Base-by-base conservation (phyloP, 169 alveolate species). In the Sarcocystis neurona region DNA sequence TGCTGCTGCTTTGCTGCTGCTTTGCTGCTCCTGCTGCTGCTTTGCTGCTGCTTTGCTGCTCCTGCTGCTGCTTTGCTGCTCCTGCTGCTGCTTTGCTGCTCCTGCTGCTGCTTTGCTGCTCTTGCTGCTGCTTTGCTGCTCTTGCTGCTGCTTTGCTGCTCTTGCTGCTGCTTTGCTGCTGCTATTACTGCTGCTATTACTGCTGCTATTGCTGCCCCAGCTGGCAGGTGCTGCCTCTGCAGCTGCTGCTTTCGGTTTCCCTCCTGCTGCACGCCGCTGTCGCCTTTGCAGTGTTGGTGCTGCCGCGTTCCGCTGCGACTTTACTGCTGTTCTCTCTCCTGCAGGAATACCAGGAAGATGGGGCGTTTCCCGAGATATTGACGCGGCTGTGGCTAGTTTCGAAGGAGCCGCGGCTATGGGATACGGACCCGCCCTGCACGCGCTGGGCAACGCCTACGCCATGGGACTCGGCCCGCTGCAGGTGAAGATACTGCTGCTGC, bases 381-480 rank as follows among this genome's bases (percentile, higher is more conserved):
- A 82, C 18, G 37, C 72, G 48, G 88, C 77, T 8, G 89, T 84
- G 47, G 43, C 41, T 2, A 0, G 53, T 58, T 58, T 79, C 66
- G 30, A 37, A 18, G 66, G 30, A 27, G 1, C 74, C 30, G 85
- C 80, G 47, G 15, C 27, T n/a, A 5, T 58, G 43, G 60, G 84
- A 50, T 12, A 47, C 47, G 91, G 91, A 30, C 90, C 92, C 20
- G 86, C 91, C 15, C 56, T 63, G 74, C 87, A 68, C 89, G 85
- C 72, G 50, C 66, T 79, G 1, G 88, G 94, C 46, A 60, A 86
- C 79, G 84, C 91, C 4, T 88, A 89, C 84, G 87, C 93, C 39
- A 27, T 44, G 32, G 93, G 79, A 10, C 37, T 87, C 41, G 94
- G 89, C 15, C 41, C 60, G 18, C 85, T 70, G 23, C 72, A 85